These are phyloP conservation scores for Penicillium sp. DNA, from an alignment of 2,329 filamentous ascomycete species.

Conservation along the genomic window DNA sequence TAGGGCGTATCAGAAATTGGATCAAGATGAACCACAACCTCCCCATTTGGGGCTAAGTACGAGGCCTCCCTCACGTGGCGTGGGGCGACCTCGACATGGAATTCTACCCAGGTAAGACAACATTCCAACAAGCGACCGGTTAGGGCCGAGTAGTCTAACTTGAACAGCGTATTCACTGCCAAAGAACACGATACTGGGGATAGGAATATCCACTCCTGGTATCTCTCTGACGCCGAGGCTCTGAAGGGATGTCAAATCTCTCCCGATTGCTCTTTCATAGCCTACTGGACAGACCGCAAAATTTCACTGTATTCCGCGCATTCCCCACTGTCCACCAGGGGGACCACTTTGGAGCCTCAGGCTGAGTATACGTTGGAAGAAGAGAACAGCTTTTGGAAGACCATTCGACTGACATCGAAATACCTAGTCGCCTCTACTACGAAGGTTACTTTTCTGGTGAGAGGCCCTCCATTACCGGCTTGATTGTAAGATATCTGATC, in stretches of 20 bases:
- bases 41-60: too few species aligned
- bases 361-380: not conserved
- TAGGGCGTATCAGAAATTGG: not conserved
- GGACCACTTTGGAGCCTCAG: not conserved
- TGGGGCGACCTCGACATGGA: too few species aligned
- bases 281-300: conserved; percentile 8
- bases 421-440: conserved; percentile 10
- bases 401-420: not conserved
- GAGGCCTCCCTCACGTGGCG: too few species aligned
- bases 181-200: too few species aligned
- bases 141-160: too few species aligned
- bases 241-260: conserved; percentile 9
- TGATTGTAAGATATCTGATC: not conserved
- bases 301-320: not conserved
- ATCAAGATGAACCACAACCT: not conserved
- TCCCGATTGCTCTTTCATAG: not conserved
- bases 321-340: not conserved
- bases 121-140: too few species aligned
- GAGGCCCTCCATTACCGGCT: not conserved
- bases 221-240: not conserved
- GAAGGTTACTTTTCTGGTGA: not conserved
- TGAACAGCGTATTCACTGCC: too few species aligned
- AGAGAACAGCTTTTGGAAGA: not conserved
- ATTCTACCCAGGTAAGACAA: too few species aligned
- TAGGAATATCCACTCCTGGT: not conserved